A percentile compares a stretch with the other conserved stretches of the same genome.
Conservation (phyloP, 768 basidiomycete species). For the Lactifluus hygrophoroides region DNA sequence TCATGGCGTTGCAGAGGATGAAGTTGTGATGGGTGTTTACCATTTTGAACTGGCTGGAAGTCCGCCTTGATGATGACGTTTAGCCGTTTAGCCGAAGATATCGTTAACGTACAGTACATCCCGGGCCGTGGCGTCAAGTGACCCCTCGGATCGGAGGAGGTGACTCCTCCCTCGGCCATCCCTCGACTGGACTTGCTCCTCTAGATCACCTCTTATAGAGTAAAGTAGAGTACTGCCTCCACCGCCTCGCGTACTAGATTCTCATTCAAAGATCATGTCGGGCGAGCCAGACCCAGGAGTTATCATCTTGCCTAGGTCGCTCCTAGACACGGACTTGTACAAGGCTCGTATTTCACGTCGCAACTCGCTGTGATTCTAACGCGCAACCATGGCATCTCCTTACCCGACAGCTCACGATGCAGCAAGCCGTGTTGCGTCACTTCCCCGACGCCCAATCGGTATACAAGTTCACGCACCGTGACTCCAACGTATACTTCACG, state of each 20-base stretch:
- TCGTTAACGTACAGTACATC: too few species aligned
- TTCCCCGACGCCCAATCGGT: slow-evolving; percentile 65
- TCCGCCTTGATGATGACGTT: too few species aligned
- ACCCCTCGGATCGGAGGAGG: too few species aligned
- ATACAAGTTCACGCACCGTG: slow-evolving; percentile 79
- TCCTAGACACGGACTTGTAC: slow-evolving; percentile 92
- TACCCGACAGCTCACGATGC: slow-evolving; percentile 77
- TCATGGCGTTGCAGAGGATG: not conserved
- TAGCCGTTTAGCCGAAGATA: too few species aligned
- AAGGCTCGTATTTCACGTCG: slow-evolving; percentile 35
- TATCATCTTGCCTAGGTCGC: slow-evolving; percentile 35
- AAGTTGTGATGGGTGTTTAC: not conserved
- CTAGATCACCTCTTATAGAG: too few species aligned
- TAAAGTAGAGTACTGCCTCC: too few species aligned
- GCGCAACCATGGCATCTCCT: not conserved
- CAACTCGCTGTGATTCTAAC: not conserved
- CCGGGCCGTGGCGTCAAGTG: too few species aligned
- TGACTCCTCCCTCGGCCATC: too few species aligned
- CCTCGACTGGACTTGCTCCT: too few species aligned
- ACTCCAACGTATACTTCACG: slow-evolving; percentile 55
- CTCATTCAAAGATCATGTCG: not conserved
- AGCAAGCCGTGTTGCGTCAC: slow-evolving; percentile 75
- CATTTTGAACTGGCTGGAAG: too few species aligned
- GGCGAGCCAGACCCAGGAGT: slow-evolving; percentile 3
- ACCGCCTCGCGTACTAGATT: too few species aligned